These are phyloP conservation scores for Exidia glandulosa DNA, from an alignment of 768 basidiomycete genomes.

Conservation along the genomic window DNA sequence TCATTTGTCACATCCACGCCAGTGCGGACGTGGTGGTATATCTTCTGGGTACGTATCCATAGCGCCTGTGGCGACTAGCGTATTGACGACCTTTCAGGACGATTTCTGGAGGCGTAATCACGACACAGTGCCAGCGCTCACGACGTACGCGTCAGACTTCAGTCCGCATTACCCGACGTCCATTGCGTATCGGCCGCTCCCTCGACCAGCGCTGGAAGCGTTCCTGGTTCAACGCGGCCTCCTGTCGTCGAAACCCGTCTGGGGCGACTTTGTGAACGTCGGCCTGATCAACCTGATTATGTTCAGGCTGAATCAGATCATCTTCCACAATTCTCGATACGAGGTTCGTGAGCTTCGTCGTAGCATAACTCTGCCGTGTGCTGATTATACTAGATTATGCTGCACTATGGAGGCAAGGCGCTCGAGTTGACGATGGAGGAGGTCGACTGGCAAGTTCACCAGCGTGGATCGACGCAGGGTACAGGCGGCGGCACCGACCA, in stretches of 20 bases:
- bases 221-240: conserved; percentile 57
- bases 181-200: conserved; percentile 61
- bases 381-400: conserved; percentile 9
- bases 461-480: conserved; percentile 42
- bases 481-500: conserved; percentile 66
- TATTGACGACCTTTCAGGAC: conserved; percentile 32
- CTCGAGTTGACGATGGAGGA: conserved; percentile 51
- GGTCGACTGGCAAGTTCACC: conserved; percentile 42
- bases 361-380: no score
- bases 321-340: conserved; percentile 38
- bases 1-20: conserved; percentile 35
- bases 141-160: conserved; percentile 45
- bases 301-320: conserved; percentile 55
- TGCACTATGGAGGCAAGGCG: conserved; percentile 22
- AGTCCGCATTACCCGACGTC: conserved; percentile 61
- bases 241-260: conserved; percentile 31
- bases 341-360: conserved; percentile 29
- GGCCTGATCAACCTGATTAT: conserved; percentile 68
- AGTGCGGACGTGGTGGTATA: conserved; percentile 63
- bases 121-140: conserved; percentile 40
- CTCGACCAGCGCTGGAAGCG: conserved; percentile 49
- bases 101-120: conserved; percentile 66
- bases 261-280: conserved; percentile 43
- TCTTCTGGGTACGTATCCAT: conserved; percentile 50
- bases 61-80: neutral